Conservation (phyloP, 441 rosid genomes). For the Adansonia gregorii region DNA sequence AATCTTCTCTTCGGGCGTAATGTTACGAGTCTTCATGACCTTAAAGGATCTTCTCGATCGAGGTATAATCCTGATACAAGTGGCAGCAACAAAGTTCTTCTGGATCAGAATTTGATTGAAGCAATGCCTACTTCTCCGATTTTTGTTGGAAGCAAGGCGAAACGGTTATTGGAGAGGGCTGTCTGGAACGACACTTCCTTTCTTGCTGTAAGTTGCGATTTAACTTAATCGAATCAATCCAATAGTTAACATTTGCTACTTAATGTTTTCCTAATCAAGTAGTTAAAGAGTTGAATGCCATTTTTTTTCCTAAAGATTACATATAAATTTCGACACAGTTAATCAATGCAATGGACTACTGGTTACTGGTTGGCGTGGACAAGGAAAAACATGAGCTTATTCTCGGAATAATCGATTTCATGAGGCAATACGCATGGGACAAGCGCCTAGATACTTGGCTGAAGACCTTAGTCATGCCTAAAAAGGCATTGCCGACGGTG, state of each 20-base stretch:
- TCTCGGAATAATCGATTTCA: conserved; percentile 70
- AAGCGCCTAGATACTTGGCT: conserved; percentile 84
- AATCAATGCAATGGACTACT: conserved; percentile 77
- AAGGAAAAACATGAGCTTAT: conserved; percentile 67
- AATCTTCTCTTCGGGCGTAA: conserved; percentile 71
- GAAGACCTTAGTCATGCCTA: conserved; percentile 61
- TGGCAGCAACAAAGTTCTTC: conserved; percentile 68
- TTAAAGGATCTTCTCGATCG: conserved; percentile 76
- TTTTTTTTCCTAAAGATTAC: conserved; percentile 18
- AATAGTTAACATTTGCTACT: conserved; percentile 8
- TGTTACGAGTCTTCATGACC: conserved; percentile 60
- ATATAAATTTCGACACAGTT: conserved; percentile 40
- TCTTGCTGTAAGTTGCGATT: conserved; percentile 60
- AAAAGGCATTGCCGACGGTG: conserved; percentile 63
- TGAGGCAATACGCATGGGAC: conserved; percentile 87
- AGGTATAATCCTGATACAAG: conserved; percentile 74
- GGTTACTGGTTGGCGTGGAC: conserved; percentile 72
- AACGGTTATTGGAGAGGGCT: conserved; percentile 72
- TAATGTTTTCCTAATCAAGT: not conserved
- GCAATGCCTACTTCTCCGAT: conserved; percentile 81
- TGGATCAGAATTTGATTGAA: conserved; percentile 79
- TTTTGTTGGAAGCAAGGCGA: conserved; percentile 76
- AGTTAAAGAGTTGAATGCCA: not conserved
- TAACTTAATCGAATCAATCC: not conserved
- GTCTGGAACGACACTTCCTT: conserved; percentile 80